phyloP scores from a whole-genome alignment of 2,329 filamentous ascomycete species.

The Purpureocillium takamizusanense region DNA sequence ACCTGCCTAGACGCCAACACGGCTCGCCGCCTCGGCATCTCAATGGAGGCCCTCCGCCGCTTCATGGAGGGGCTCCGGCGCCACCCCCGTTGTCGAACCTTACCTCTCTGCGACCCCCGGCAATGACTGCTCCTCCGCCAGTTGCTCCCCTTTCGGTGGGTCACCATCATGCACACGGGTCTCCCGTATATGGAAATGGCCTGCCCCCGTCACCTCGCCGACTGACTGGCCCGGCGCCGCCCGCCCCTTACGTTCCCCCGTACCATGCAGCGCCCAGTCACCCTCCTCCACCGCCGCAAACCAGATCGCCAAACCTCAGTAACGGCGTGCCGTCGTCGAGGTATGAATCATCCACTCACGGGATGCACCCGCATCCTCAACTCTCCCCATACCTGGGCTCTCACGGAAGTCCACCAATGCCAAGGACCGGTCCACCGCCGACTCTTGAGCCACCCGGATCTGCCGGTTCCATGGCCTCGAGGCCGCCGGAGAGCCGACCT shows the following conservation, averaged over 20 bases:
- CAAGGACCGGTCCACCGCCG: conserved; percentile 27
- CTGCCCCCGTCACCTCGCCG: conserved; percentile 40
- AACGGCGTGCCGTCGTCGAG: conserved; percentile 24
- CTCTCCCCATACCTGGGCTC: conserved; percentile 32
- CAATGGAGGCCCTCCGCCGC: conserved; percentile 35
- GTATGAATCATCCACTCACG: conserved; percentile 28
- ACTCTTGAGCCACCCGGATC: conserved; percentile 16
- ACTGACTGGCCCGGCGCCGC: conserved; percentile 29
- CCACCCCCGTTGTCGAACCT: conserved; percentile 22
- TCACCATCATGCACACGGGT: conserved; percentile 26
- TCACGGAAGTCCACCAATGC: conserved; percentile 35
- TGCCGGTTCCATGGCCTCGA: conserved; percentile 14
- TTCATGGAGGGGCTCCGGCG: conserved; percentile 18
- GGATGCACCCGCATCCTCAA: conserved; percentile 30
- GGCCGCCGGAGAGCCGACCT: conserved; percentile 32
- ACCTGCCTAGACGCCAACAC: conserved; percentile 38
- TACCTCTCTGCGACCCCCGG: conserved; percentile 40
- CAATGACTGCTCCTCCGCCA: conserved; percentile 31
- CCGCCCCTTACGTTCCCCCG: conserved; percentile 30
- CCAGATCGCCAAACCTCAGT: conserved; percentile 19
- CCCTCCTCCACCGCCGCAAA: conserved; percentile 13
- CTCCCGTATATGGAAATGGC: conserved; percentile 29
- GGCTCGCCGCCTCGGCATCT: conserved; percentile 37
- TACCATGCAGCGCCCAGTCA: conserved; percentile 20
- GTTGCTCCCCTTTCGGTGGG: conserved; percentile 30